These are phyloP conservation scores for Brachypodium distachyon DNA, from an alignment of 202 grass and related monocot species.

Conservation along the genomic window DNA sequence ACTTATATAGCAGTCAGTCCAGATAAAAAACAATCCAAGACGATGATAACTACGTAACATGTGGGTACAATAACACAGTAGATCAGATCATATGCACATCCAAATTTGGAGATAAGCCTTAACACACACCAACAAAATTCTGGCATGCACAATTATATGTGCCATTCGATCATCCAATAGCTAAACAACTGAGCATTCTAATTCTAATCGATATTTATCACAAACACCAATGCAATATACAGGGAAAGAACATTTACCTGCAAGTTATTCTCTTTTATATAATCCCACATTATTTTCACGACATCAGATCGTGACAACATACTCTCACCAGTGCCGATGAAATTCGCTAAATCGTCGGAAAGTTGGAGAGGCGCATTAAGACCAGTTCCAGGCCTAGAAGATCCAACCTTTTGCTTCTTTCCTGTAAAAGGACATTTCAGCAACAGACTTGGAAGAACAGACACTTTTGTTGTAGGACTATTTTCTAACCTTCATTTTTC, in stretches of 20 bases:
- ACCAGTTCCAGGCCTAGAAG: slow-evolving; percentile 57
- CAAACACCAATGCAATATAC: background rate
- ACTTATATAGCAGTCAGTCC: background rate
- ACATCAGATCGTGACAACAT: slow-evolving; percentile 76
- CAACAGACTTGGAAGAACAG: slow-evolving; percentile 3
- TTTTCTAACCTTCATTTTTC: slow-evolving; percentile 72
- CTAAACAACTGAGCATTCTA: background rate
- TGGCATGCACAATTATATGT: background rate
- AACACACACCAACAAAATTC: background rate
- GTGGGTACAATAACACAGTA: background rate
- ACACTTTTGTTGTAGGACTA: background rate
- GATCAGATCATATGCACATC: no score
- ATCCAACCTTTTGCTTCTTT: slow-evolving; percentile 57
- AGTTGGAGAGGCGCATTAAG: slow-evolving; percentile 72
- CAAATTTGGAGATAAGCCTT: background rate
- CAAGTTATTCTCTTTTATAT: slow-evolving; percentile 91
- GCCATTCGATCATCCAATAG: background rate
- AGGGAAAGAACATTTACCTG: slow-evolving; percentile 55
- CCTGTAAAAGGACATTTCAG: slow-evolving; percentile 38
- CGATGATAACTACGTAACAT: background rate
- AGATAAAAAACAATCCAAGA: background rate
- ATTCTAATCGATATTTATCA: background rate
- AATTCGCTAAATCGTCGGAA: slow-evolving; percentile 75
- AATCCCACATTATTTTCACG: slow-evolving; percentile 87
- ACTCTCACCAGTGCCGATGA: slow-evolving; percentile 94